These are phyloP conservation scores for Porogramme epimiltina DNA, from an alignment of 1,284 basidiomycete genomes.

Conservation along the genomic window DNA sequence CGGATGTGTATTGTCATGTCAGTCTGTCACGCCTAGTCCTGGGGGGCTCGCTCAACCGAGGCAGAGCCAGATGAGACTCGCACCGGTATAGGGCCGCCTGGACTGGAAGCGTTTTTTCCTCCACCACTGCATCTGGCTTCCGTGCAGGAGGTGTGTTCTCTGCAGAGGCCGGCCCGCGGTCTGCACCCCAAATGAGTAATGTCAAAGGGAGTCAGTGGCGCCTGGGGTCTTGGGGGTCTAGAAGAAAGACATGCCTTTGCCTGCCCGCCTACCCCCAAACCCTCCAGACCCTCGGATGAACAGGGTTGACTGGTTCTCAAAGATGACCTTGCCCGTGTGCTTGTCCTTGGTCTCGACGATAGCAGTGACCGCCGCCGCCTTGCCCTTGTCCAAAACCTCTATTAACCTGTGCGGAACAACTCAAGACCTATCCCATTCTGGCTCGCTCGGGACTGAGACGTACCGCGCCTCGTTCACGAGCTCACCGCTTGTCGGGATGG, in stretches of 20 bases:
- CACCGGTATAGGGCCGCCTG: slow-evolving; percentile 92
- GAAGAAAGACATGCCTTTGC: slow-evolving; percentile 57
- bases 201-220: background rate
- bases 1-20: background rate
- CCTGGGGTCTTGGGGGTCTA: background rate
- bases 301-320: slow-evolving; percentile 92
- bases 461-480: slow-evolving; percentile 79
- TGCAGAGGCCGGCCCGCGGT: slow-evolving; percentile 90
- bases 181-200: slow-evolving; percentile 40
- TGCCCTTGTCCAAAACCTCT: slow-evolving; percentile 89
- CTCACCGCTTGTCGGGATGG: slow-evolving; percentile 87
- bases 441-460: slow-evolving; percentile 25
- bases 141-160: slow-evolving; percentile 83
- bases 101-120: slow-evolving; percentile 81
- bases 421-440: no score
- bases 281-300: slow-evolving; percentile 95
- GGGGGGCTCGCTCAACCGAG: slow-evolving; percentile 2
- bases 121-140: slow-evolving; percentile 80
- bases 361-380: slow-evolving; percentile 86
- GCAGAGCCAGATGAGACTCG: slow-evolving; percentile 20
- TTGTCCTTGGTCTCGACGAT: slow-evolving; percentile 83
- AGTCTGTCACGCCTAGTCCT: slow-evolving; percentile 1
- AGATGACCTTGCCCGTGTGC: slow-evolving; percentile 78
- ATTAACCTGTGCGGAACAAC: slow-evolving; percentile 48
- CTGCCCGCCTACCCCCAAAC: slow-evolving; percentile 90